Evolutionary conservation across 371 early-diverging fungal genomes (phyloP), one percentile per base, ranked within the genome.

Genomic region (Chytridium lagenaria): DNA sequence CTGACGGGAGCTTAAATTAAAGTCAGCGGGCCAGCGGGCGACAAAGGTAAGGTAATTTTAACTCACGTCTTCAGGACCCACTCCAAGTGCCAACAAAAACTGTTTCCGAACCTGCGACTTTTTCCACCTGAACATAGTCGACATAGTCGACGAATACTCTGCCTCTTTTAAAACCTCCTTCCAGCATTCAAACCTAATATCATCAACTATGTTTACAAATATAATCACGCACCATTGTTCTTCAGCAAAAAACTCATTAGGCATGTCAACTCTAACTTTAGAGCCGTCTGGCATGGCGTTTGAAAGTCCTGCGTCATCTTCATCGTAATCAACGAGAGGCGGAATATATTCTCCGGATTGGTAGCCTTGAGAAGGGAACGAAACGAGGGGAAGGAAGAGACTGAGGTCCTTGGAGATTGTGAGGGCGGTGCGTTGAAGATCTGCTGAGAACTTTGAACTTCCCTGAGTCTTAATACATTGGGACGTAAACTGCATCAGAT

Each of bases 81-180:
- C 55, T 16, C 74, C 80, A 12, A 80, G 70, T 22, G 80, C 72
- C 22, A 74, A 65, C 65, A 83, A 64, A 59, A 80, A 83, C 67
- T 67, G 69, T 16, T 36, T 67, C 15, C 81, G 68, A 33, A 78
- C 75, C 26, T 49, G 50, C 1, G 78, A 81, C 67, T 73, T 70
- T 23, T 81, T 78, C 86, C 86, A 85, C 37, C 84, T 66, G 59
- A 85, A 82, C 22, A 70, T 73, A 28, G 64, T 30, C 7, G 49
- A 30, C 12, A 74, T 50, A 34, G 50, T 67, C 36, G 81, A 78
- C n/a, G 76, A 59, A 68, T 80, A 85, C 23, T 72, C 34, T 22
- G 75, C 72, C 28, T 81, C 82, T 33, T 57, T 38, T 7, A 78
- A 44, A 0, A 83, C 34, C 23, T 64, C 50, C 16, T 67, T 55